Evolutionary conservation across 75 land plant species (phyloP), one percentile per base, ranked within the genome.

Genomic region (Pinus taeda): DNA sequence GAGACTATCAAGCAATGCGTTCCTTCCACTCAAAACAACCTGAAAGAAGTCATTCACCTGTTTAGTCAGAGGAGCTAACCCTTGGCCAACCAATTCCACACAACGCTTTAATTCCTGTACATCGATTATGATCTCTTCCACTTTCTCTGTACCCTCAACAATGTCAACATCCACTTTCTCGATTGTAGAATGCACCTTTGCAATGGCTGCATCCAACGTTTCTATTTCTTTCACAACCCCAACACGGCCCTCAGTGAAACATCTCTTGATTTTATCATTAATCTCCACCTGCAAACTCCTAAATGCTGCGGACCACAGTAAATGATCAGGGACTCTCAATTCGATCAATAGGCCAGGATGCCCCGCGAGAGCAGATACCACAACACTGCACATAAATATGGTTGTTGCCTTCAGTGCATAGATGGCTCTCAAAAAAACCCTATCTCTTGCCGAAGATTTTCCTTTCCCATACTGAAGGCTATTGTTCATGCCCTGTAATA

Each of bases 1-100:
- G 3, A 93, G 83, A 73, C 87, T 87, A 70, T 83, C 78, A 21
- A 93, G 95, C 91, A 91, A 81, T 9, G 89, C 88, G 75, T 91
- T 88, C 36, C 95, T 86, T 3, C 93, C 88, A 2, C 74, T 62
- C 15, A 93, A 71, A 79, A 93, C 83, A 73, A 91, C 79, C 59
- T 88, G 82, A 72, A 93, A 93, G 67, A 93, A 87, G 45, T 76
- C 74, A 58, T 87, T 89, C 22, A 91, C 90, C 73, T 81, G 81
- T 75, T 91, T 84, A 15, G 89, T 71, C 13, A 93, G 82, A 45
- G 60, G 59, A 73, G 85, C 90, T 15, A 89, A 57, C 6, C 90
- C 95, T 49, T 79, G 24, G 9, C 82, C 76, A 17, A 91, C 80
- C 60, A 77, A 77, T 59, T 81, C 86, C 29, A 77, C 66, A 53